Evolutionary conservation across 495 filamentous ascomycete genomes (phyloP).

Genomic region (Evernia prunastri): DNA sequence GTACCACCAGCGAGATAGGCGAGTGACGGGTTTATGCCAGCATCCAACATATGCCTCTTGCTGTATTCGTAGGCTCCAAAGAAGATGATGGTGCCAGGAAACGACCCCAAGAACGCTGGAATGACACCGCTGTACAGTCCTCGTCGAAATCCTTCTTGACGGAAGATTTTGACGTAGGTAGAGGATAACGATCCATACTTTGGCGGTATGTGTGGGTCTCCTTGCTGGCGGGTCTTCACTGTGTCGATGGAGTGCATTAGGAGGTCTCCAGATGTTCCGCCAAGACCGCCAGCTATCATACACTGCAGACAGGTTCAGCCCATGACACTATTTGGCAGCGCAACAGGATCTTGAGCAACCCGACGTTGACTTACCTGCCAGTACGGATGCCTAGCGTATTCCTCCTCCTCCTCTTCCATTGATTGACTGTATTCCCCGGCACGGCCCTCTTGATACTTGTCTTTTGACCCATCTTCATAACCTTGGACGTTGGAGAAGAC

Average conservation of each 20-base stretch:
- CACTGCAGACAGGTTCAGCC: constrained; percentile 46
- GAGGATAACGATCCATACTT: constrained; percentile 84
- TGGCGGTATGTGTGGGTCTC: constrained; percentile 83
- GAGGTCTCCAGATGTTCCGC: constrained; percentile 90
- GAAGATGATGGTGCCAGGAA: constrained; percentile 89
- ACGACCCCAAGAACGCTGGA: constrained; percentile 84
- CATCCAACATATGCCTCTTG: constrained; percentile 81
- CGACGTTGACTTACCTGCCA: constrained; percentile 50
- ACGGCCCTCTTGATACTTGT: neutral
- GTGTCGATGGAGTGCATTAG: constrained; percentile 99
- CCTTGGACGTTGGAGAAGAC: constrained; percentile 10
- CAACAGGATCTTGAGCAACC: neutral
- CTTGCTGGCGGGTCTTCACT: constrained; percentile 97
- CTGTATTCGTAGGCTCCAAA: constrained; percentile 95
- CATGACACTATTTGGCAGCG: constrained; percentile 12
- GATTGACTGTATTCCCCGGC: constrained; percentile 25
- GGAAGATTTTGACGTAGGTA: constrained; percentile 85
- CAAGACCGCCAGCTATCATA: constrained; percentile 89
- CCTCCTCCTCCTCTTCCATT: constrained; percentile 43
- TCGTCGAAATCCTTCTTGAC: constrained; percentile 80
- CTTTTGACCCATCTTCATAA: neutral
- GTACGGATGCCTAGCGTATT: constrained; percentile 50
- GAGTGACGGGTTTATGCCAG: constrained; percentile 66
- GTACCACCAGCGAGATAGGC: constrained; percentile 79
- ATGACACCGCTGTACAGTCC: constrained; percentile 91